phyloP scores from a whole-genome alignment of 768 basidiomycete genomes.

The Coprinopsis cinerea region DNA sequence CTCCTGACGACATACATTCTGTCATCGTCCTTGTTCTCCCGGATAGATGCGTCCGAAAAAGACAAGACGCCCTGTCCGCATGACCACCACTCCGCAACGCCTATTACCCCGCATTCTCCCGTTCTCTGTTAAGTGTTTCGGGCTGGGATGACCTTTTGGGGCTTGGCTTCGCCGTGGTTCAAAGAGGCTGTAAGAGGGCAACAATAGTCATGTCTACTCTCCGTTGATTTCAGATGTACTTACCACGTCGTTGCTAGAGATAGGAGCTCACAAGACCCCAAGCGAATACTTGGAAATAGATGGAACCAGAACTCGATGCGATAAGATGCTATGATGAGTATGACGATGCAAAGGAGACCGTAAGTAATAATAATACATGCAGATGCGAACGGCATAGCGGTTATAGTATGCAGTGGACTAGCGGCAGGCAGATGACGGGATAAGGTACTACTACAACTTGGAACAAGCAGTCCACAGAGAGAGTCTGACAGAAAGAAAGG shows the following conservation, averaged over 20 bases:
- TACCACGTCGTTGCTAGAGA: no score
- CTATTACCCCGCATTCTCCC: slow-evolving; percentile 10
- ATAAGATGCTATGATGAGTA: slow-evolving; percentile 3
- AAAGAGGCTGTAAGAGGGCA: background rate
- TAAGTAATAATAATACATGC: slow-evolving; percentile 9
- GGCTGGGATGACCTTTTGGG: no score
- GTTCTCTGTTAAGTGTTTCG: no score
- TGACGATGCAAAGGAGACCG: background rate
- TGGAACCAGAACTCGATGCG: background rate
- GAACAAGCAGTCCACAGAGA: no score
- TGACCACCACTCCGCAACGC: slow-evolving; percentile 6
- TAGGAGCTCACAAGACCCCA: background rate
- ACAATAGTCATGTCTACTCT: no score
- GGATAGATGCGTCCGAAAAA: background rate
- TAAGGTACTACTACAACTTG: no score
- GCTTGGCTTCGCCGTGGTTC: no score
- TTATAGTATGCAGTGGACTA: slow-evolving; percentile 20
- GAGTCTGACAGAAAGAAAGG: no score
- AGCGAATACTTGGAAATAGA: background rate
- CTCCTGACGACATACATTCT: background rate
- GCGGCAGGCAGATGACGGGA: slow-evolving; percentile 4
- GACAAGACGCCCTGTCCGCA: background rate
- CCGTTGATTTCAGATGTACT: no score
- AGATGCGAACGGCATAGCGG: slow-evolving; percentile 7
- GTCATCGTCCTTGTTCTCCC: background rate